Conservation (phyloP, 208 protist genomes). For the Wallacemonas sp. region DNA sequence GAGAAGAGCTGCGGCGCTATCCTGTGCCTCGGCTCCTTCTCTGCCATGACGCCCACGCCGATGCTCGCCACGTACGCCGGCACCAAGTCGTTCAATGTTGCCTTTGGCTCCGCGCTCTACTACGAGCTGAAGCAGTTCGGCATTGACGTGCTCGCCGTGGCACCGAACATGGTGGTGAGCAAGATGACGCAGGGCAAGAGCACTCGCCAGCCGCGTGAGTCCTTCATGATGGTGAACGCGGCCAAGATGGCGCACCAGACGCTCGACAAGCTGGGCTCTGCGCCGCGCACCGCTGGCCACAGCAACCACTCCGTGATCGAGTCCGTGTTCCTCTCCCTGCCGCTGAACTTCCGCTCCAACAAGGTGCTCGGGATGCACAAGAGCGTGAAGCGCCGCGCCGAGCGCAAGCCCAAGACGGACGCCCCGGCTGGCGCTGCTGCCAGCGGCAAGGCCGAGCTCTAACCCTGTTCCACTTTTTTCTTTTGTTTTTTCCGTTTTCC, state of each 20-base stretch:
- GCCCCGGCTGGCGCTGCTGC: neutral
- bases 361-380: conserved; percentile 39
- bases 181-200: conserved; percentile 81
- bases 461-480: neutral
- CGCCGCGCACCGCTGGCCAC: conserved; percentile 53
- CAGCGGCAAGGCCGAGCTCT: neutral
- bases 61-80: conserved; percentile 85
- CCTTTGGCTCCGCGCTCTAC: conserved; percentile 60
- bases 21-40: conserved; percentile 75
- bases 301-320: conserved; percentile 40
- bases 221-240: conserved; percentile 73
- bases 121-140: conserved; percentile 68
- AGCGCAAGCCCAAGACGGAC: conserved; percentile 16
- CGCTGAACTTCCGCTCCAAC: conserved; percentile 22
- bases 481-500: neutral
- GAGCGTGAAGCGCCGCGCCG: conserved; percentile 34
- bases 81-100: conserved; percentile 87
- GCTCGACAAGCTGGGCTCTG: conserved; percentile 68
- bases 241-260: conserved; percentile 71
- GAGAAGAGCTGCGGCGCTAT: conserved; percentile 70
- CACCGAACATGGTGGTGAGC: conserved; percentile 82
- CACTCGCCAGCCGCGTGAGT: conserved; percentile 59
- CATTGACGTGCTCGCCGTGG: conserved; percentile 70
- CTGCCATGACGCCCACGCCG: conserved; percentile 65
- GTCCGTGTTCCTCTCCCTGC: conserved; percentile 24